Base-by-base conservation (phyloP, 768 basidiomycete species). In the Mycena rosella region DNA sequence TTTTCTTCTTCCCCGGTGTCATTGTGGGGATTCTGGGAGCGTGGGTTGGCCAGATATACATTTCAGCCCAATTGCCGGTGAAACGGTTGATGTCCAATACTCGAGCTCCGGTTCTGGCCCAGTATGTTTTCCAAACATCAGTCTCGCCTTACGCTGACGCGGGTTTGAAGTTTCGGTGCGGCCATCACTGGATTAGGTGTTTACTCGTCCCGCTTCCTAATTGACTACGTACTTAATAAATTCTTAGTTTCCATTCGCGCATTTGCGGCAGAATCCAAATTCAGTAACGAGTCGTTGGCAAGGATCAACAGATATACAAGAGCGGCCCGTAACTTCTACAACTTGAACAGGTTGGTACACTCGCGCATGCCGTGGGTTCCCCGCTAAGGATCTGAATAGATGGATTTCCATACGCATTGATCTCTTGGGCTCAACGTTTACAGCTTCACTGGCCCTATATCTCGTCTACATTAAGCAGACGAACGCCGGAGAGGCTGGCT, bases 351-450 rank as follows among this genome's bases (percentile, higher is more conserved):
- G 47, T 74, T 83, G 5, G 79, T 32, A 3, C 13, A 24, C 53
- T 22, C 7, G 9, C 24, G 5, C n/a, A 13, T 11, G 24, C 26
- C 13, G 9, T 2, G 15, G 22, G 26, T 47, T 4, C 8, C n/a
- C 84, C 9, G 85, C 26, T 80, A 81, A 2, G 86, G 85, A 72
- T 88, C 86, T 86, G 87, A 71, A 75, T 88, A 51, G 88, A 90
- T 71, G 84, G 82, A 29, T 74, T 76, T 4, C 71, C 80, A 75
- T 78, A 1, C 82, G 81, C 6, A 79, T 77, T 20, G 22, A 54
- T 48, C 18, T 60, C 11, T 61, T 57, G 27, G 27, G 61, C 20
- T n/a, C 45, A 32, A 1, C 38, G 24, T 63, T 68, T 40, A 32
- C 54, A 74, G 83, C 38, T 76, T 91, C 78, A 4, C 78, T 93